Conservation (phyloP, 805 yeast species). For the Myxozyma mucilagina region DNA sequence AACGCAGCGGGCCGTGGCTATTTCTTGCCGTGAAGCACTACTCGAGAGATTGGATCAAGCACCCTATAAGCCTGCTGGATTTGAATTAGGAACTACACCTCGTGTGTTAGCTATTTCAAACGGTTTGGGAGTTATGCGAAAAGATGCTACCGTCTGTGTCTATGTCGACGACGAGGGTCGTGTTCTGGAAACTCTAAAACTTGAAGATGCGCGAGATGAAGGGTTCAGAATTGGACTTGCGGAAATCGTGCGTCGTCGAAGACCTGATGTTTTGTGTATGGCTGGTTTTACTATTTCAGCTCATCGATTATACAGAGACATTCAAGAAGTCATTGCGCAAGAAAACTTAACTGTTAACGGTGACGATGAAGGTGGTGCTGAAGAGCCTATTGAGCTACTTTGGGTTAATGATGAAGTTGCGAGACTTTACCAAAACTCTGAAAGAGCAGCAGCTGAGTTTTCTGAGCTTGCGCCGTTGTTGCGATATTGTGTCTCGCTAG, state of each 20-base stretch:
- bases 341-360: slow-evolving; percentile 49
- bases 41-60: slow-evolving; percentile 83
- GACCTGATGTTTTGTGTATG: slow-evolving; percentile 88
- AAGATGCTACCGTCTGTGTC: slow-evolving; percentile 84
- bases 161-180: slow-evolving; percentile 79
- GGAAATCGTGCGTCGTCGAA: slow-evolving; percentile 58
- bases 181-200: slow-evolving; percentile 71
- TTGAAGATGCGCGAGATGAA: slow-evolving; percentile 65
- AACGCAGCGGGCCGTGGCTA: slow-evolving; percentile 69
- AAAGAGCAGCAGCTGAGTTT: slow-evolving; percentile 71
- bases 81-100: slow-evolving; percentile 78
- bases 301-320: slow-evolving; percentile 49
- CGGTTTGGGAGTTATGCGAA: slow-evolving; percentile 79
- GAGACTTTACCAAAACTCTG: slow-evolving; percentile 77
- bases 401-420: slow-evolving; percentile 96
- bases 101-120: slow-evolving; percentile 77
- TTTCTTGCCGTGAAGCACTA: slow-evolving; percentile 68
- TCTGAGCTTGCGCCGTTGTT: slow-evolving; percentile 80
- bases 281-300: slow-evolving; percentile 83
- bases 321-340: slow-evolving; percentile 50
- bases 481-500: slow-evolving; percentile 84
- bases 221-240: slow-evolving; percentile 68
- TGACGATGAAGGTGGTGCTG: slow-evolving; percentile 36
- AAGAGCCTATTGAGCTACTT: slow-evolving; percentile 63
- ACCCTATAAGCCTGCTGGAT: slow-evolving; percentile 77